Percentiles rank a stretch among this genome's conserved stretches.
Conservation (phyloP, 805 yeast genomes). For the Diddensiella transvaalensis region DNA sequence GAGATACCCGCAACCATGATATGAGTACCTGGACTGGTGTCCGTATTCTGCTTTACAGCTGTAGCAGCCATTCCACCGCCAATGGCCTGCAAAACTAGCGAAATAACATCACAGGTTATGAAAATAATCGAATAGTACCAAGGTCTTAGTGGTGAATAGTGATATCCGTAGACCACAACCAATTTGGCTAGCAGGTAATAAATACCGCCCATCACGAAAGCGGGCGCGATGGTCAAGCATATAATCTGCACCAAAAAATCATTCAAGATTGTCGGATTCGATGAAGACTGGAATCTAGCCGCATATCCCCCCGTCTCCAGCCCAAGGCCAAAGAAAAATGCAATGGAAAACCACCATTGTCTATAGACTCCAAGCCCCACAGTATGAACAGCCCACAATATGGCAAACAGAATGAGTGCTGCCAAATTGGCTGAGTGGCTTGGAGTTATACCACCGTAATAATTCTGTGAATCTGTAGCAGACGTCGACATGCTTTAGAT, state of each 20-base stretch:
- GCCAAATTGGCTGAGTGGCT: slow-evolving; percentile 54
- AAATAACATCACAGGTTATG: slow-evolving; percentile 58
- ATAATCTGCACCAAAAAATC: slow-evolving; percentile 62
- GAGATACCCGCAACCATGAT: slow-evolving; percentile 77
- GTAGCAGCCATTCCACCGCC: slow-evolving; percentile 74
- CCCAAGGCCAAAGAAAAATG: slow-evolving; percentile 52
- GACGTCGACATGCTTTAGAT: too few species aligned
- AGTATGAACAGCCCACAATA: slow-evolving; percentile 43
- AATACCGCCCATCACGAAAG: slow-evolving; percentile 78
- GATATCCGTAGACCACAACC: slow-evolving; percentile 56
- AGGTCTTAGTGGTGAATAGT: slow-evolving; percentile 51
- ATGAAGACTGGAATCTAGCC: slow-evolving; percentile 50
- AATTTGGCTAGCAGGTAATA: slow-evolving; percentile 68
- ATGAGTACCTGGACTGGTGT: slow-evolving; percentile 48
- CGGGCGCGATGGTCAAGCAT: slow-evolving; percentile 73
- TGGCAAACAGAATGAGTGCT: slow-evolving; percentile 51
- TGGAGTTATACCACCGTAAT: slow-evolving; percentile 43
- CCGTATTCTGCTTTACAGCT: slow-evolving; percentile 34
- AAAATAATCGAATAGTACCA: slow-evolving; percentile 61
- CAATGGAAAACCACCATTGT: slow-evolving; percentile 63
- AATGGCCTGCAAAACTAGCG: slow-evolving; percentile 63
- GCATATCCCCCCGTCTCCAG: slow-evolving; percentile 67
- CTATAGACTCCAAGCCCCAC: slow-evolving; percentile 42
- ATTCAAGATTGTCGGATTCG: slow-evolving; percentile 33
- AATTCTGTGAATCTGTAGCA: too few species aligned